Evolutionary conservation across 345 rosid genomes (phyloP), one percentile per base, ranked within the genome.

Genomic region (Lepidium africanum): DNA sequence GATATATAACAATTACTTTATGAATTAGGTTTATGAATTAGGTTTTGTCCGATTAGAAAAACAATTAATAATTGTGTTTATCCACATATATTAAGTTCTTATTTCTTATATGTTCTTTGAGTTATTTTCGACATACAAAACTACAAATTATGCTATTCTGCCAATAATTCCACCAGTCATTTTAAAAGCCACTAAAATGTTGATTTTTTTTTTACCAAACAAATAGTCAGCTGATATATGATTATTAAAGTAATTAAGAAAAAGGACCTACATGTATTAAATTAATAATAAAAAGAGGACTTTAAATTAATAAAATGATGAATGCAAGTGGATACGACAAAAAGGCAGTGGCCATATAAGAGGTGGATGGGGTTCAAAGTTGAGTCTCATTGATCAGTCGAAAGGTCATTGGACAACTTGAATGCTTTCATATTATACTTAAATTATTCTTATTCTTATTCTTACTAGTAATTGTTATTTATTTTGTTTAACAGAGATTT

Each of bases 321-420:
- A 21, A 59, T 42, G 73, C 77, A 74, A 74, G 77, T 59, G 67
- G 39, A 73, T 59, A 59, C 58, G 72, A 54, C 67, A 58, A 49
- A 57, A 47, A 65, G 13, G 45, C 71, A 59, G 50, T 74, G 77
- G 73, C 77, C 42, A 50, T 67, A 42, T 52, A 43, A 59, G 69
- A 67, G 49, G 37, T 36, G 56, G 9, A 59, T 46, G 77, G 73
- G 71, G 49, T 66, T 58, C 67, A 58, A 41, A 58, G 33, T 38
- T 41, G 12, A 60, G 77, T 38, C 73, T 67, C 63, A 43, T 52
- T 59, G 40, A 59, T 41, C 9, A 52, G 17, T 43, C 73, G 77
- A 74, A 74, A 67, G 77, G 77, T 60, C 77, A 67, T 60, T 52
- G 40, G 55, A 51, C 42, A 10, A 56, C 40, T 65, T 41, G 43